A percentile compares a stretch with the other conserved stretches of the same genome.
Conservation (phyloP, 257 asterid species). For the Solanum piurae region DNA sequence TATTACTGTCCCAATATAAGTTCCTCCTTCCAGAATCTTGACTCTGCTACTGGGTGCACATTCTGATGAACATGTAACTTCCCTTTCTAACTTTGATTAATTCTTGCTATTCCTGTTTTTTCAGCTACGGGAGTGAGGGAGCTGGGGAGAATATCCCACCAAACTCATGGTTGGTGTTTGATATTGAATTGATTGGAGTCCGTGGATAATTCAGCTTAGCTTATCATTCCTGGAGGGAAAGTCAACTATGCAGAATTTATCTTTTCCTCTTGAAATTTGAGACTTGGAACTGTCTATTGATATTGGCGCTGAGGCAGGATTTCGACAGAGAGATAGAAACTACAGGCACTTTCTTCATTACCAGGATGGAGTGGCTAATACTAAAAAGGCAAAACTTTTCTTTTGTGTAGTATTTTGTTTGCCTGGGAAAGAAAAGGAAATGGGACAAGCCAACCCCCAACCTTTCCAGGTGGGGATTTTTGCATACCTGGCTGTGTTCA, state of each 20-base stretch:
- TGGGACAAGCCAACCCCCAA: not conserved
- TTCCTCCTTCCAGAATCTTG: not conserved
- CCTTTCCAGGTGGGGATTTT: not conserved
- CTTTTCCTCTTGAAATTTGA: not conserved
- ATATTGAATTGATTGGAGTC: slow-evolving; percentile 49
- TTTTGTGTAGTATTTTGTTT: not conserved
- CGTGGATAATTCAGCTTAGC: slow-evolving; percentile 15
- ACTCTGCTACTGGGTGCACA: not conserved
- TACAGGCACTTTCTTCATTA: not conserved
- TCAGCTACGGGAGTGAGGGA: slow-evolving; percentile 50
- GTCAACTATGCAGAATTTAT: not conserved
- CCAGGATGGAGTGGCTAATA: not conserved
- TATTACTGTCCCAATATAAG: not conserved
- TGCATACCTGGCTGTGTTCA: not conserved
- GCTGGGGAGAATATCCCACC: slow-evolving; percentile 60
- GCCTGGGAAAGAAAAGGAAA: not conserved
- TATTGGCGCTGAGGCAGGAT: not conserved
- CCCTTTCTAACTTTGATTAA: not conserved
- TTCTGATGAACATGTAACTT: not conserved
- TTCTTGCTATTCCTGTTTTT: slow-evolving; percentile 3
- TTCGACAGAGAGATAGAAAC: not conserved
- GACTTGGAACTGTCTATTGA: not conserved
- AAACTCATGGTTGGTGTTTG: slow-evolving; percentile 77
- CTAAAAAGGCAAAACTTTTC: not conserved
- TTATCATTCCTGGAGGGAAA: not conserved